Evolutionary conservation across 345 rosid species (phyloP).

Genomic region (Iberis pinnata): DNA sequence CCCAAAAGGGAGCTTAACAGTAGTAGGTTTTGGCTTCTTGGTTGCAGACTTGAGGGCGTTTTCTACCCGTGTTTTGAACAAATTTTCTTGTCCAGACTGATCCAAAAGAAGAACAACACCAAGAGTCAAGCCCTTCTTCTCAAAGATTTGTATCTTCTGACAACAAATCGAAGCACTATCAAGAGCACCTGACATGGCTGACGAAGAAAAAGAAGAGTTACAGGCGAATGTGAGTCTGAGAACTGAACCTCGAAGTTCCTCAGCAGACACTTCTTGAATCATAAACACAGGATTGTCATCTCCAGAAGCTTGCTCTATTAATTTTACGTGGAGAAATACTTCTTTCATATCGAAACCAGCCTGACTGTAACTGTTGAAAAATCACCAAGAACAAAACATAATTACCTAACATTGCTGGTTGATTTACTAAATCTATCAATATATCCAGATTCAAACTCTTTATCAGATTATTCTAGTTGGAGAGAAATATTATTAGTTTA

Average conservation of each 20-base stretch:
- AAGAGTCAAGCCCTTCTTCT: constrained; percentile 83
- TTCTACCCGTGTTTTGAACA: constrained; percentile 56
- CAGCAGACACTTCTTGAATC: constrained; percentile 63
- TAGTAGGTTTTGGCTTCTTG: constrained; percentile 48
- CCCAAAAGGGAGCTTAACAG: constrained; percentile 88
- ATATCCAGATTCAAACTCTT: constrained; percentile 10
- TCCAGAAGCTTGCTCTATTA: constrained; percentile 87
- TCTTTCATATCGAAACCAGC: constrained; percentile 94
- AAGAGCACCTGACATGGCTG: constrained; percentile 69
- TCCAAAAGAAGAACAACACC: constrained; percentile 62
- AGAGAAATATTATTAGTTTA: too few relatives aligned
- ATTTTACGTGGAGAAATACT: constrained; percentile 79
- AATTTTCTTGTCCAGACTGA: constrained; percentile 55
- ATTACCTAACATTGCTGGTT: constrained; percentile 5
- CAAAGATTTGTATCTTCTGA: constrained; percentile 84
- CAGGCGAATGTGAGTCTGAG: constrained; percentile 76
- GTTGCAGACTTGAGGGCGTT: constrained; percentile 65
- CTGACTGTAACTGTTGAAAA: constrained; percentile 64
- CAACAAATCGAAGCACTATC: constrained; percentile 71
- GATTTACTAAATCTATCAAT: neutral
- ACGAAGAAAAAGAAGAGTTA: constrained; percentile 72
- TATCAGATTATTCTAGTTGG: too few relatives aligned
- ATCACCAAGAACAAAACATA: constrained; percentile 10
- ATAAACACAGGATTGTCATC: constrained; percentile 67
- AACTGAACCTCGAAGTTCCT: constrained; percentile 46